phyloP scores from a whole-genome alignment of 2,329 filamentous ascomycete species.

The Colletotrichum sojae region DNA sequence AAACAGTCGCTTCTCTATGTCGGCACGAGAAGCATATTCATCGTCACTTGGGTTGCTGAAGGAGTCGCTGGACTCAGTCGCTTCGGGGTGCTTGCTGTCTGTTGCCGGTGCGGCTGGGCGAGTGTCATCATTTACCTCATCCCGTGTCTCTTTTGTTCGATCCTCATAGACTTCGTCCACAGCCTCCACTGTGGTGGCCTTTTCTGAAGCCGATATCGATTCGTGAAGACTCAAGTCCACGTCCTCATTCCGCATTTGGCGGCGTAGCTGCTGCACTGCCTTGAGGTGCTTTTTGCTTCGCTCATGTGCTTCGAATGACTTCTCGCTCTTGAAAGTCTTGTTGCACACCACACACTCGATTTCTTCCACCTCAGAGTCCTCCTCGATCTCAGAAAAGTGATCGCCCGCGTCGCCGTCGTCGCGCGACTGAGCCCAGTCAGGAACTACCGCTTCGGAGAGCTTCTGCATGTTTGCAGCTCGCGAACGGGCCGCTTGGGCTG shows the following conservation, averaged over 20 bases:
- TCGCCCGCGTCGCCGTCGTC: slow-evolving; percentile 58
- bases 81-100: background rate
- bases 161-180: slow-evolving; percentile 15
- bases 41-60: slow-evolving; percentile 18
- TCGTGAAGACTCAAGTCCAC: slow-evolving; percentile 61
- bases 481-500: slow-evolving; percentile 86
- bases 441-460: slow-evolving; percentile 74
- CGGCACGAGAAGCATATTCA: slow-evolving; percentile 37
- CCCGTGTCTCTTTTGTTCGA: background rate
- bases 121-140: background rate
- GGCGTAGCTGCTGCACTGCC: slow-evolving; percentile 82
- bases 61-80: background rate
- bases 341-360: slow-evolving; percentile 85
- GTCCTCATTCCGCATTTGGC: slow-evolving; percentile 88
- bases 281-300: slow-evolving; percentile 97
- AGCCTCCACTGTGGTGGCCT: slow-evolving; percentile 6
- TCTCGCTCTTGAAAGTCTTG: slow-evolving; percentile 89
- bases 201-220: background rate
- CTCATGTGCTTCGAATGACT: slow-evolving; percentile 92
- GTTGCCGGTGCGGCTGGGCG: background rate
- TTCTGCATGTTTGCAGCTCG: slow-evolving; percentile 86
- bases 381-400: slow-evolving; percentile 73
- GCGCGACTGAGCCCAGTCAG: slow-evolving; percentile 80
- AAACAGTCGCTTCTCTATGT: slow-evolving; percentile 37
- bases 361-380: slow-evolving; percentile 69